A percentile compares a stretch with the other conserved stretches of the same genome.
phyloP scores from a whole-genome alignment of 805 yeast genomes.

The Zygotorulaspora chibaensis region DNA sequence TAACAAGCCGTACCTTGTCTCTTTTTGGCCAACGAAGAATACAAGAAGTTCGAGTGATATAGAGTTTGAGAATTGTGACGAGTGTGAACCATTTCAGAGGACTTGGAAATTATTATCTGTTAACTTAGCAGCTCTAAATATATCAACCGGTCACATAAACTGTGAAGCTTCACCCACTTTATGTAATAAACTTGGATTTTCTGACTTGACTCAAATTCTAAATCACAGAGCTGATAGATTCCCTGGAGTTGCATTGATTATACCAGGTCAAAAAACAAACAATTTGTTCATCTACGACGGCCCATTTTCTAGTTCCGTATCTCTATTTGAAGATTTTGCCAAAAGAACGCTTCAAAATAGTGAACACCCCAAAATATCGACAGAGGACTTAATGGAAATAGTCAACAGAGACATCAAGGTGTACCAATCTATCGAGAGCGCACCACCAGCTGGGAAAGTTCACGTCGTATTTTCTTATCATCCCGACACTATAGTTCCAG shows the following conservation, averaged over 20 bases:
- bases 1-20: slow-evolving; percentile 49
- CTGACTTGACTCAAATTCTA: slow-evolving; percentile 27
- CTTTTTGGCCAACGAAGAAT: slow-evolving; percentile 61
- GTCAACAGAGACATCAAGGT: slow-evolving; percentile 14
- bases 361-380: slow-evolving; percentile 35
- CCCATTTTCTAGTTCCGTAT: slow-evolving; percentile 25
- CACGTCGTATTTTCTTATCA: slow-evolving; percentile 51
- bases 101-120: slow-evolving; percentile 58
- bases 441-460: slow-evolving; percentile 28
- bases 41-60: slow-evolving; percentile 34
- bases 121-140: slow-evolving; percentile 36
- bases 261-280: slow-evolving; percentile 42
- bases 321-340: slow-evolving; percentile 43
- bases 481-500: slow-evolving; percentile 43
- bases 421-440: slow-evolving; percentile 12
- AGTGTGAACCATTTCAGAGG: slow-evolving; percentile 48
- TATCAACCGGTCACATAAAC: slow-evolving; percentile 53
- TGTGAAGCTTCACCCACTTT: slow-evolving; percentile 49
- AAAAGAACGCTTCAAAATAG: slow-evolving; percentile 45
- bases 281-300: slow-evolving; percentile 25
- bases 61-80: slow-evolving; percentile 43
- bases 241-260: slow-evolving; percentile 48
- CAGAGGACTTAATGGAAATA: slow-evolving; percentile 16
- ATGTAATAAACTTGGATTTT: slow-evolving; percentile 50
- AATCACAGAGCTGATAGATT: slow-evolving; percentile 15